phyloP scores from a whole-genome alignment of 2,329 filamentous ascomycete species.

The Phialemoniopsis sp. region DNA sequence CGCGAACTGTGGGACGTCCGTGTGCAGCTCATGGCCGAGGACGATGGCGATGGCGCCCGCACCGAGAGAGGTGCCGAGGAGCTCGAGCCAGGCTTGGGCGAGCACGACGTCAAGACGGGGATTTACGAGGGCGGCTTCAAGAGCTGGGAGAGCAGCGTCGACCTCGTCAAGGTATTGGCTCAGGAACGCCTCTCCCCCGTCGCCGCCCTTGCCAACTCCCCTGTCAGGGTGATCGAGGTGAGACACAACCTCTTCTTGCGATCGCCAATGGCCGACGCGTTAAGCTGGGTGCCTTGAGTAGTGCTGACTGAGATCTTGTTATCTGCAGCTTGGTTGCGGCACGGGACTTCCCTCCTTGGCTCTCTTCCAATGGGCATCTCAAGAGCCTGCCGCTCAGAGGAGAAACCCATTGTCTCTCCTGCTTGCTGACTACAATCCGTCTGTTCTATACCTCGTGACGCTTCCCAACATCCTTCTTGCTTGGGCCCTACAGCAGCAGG shows the following conservation, averaged over 20 bases:
- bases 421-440: constrained; percentile 76
- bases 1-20: constrained; percentile 79
- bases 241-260: constrained; percentile 10
- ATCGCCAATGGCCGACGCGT: too few relatives aligned
- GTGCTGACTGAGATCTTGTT: constrained; percentile 10
- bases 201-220: constrained; percentile 19
- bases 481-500: constrained; percentile 51
- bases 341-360: constrained; percentile 70
- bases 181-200: constrained; percentile 29
- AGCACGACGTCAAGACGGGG: constrained; percentile 73
- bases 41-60: constrained; percentile 29
- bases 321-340: constrained; percentile 66
- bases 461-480: constrained; percentile 73
- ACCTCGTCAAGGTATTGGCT: constrained; percentile 67
- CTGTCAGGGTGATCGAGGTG: constrained; percentile 51
- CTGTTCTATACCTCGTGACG: constrained; percentile 73
- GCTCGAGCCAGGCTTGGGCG: constrained; percentile 48
- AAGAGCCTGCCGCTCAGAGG: constrained; percentile 16
- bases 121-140: constrained; percentile 88
- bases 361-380: constrained; percentile 58
- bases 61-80: constrained; percentile 24
- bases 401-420: constrained; percentile 49
- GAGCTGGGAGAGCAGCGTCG: constrained; percentile 83
- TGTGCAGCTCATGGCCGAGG: constrained; percentile 75
- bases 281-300: constrained; percentile 4